These are phyloP conservation scores for Pseudogymnoascus sp. DNA, from an alignment of 2,329 filamentous ascomycete species.

Conservation along the genomic window DNA sequence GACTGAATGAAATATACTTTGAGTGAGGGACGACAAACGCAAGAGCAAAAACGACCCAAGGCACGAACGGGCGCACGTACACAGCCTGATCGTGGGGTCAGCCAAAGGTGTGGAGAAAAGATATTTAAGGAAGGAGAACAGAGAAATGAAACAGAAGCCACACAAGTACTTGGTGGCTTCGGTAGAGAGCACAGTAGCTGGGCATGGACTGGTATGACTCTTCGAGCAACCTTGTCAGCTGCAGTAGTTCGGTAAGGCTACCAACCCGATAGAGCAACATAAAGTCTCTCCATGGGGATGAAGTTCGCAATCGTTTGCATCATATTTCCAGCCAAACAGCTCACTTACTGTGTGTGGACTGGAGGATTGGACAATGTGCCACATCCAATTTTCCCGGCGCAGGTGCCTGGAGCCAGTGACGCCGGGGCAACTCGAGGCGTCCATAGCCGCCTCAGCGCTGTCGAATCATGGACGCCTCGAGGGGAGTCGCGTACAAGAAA, in stretches of 20 bases:
- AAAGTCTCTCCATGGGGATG: neutral
- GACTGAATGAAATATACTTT: conserved; percentile 8
- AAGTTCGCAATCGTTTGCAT: neutral
- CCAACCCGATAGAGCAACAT: neutral
- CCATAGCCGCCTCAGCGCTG: conserved; percentile 4
- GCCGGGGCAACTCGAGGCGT: neutral
- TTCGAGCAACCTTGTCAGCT: conserved; percentile 6
- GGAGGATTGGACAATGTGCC: conserved; percentile 4
- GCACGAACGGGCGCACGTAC: conserved; percentile 1
- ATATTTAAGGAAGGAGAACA: conserved; percentile 9
- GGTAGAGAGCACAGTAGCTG: neutral
- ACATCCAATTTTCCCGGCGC: neutral
- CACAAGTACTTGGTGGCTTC: neutral
- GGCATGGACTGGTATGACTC: neutral
- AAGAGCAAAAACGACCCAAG: neutral
- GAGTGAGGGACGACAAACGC: neutral
- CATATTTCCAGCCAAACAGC: conserved; percentile 3
- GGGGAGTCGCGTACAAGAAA: neutral
- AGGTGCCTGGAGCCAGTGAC: conserved; percentile 5
- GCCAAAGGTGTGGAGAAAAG: conserved; percentile 1
- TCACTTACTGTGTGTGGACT: neutral
- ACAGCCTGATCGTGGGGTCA: conserved; percentile 5
- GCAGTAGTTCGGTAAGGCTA: neutral
- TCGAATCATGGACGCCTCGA: neutral
- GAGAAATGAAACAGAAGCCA: neutral